phyloP scores from a whole-genome alignment of 1,284 basidiomycete genomes.

The Fistulinella cinereoalba region DNA sequence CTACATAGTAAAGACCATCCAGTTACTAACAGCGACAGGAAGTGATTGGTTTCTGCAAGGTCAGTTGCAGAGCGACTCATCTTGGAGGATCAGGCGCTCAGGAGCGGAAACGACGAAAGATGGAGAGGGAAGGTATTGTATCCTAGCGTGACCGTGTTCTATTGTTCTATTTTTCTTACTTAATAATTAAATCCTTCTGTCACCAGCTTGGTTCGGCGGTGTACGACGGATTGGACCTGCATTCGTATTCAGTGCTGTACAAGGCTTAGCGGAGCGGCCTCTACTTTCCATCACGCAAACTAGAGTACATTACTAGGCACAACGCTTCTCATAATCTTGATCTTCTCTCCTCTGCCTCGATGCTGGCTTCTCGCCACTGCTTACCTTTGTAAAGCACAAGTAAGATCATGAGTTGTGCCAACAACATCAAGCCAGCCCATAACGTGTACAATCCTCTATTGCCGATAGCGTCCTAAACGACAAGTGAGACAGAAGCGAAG shows the following conservation, averaged over 20 bases:
- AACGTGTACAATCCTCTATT: conserved; percentile 64
- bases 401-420: conserved; percentile 42
- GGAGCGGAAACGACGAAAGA: conserved; percentile 72
- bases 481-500: background rate
- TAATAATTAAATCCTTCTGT: too few relatives aligned
- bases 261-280: too few relatives aligned
- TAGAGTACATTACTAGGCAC: too few relatives aligned
- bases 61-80: conserved; percentile 84
- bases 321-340: conserved; percentile 1
- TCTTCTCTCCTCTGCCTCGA: conserved; percentile 17
- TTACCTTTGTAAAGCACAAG: conserved; percentile 44
- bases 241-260: too few relatives aligned
- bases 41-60: conserved; percentile 57
- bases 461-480: conserved; percentile 48
- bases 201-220: too few relatives aligned
- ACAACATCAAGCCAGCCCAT: conserved; percentile 52
- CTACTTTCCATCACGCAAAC: too few relatives aligned
- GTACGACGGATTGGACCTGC: too few relatives aligned
- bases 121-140: conserved; percentile 53
- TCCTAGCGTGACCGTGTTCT: conserved; percentile 14
- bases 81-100: conserved; percentile 84
- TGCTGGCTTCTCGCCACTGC: conserved; percentile 33
- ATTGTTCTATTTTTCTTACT: conserved; percentile 3
- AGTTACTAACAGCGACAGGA: conserved; percentile 44
- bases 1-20: conserved; percentile 31